These are phyloP conservation scores for Lippia alba DNA, from an alignment of 305 asterid genomes.

Conservation along the genomic window DNA sequence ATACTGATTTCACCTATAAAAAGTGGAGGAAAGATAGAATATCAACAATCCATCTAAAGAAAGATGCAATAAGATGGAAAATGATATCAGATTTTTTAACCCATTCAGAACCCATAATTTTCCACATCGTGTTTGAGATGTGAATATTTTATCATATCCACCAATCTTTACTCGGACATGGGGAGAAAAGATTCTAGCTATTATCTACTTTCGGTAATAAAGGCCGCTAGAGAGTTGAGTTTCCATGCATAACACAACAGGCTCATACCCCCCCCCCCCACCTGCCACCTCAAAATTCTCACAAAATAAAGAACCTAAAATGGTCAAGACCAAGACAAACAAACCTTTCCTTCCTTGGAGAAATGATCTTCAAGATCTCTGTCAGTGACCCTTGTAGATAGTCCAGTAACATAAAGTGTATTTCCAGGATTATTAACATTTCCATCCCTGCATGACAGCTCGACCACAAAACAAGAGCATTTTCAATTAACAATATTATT, in stretches of 20 bases:
- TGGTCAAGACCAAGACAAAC: constrained; percentile 20
- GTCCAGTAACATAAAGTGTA: constrained; percentile 91
- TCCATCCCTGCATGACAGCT: constrained; percentile 48
- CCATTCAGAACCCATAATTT: constrained; percentile 8
- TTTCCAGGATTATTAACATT: constrained; percentile 67
- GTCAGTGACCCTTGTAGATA: constrained; percentile 88
- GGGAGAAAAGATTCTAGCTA: not conserved
- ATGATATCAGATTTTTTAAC: not conserved
- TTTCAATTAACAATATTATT: constrained; percentile 1
- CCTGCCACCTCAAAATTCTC: constrained; percentile 6
- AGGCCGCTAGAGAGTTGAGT: not conserved
- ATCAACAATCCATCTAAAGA: constrained; percentile 26
- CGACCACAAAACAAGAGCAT: constrained; percentile 29
- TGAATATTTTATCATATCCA: not conserved
- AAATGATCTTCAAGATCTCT: constrained; percentile 97
- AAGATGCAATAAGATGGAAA: constrained; percentile 6
- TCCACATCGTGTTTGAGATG: not conserved
- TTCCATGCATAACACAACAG: not conserved
- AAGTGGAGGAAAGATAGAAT: constrained; percentile 18
- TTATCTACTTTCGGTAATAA: not conserved
- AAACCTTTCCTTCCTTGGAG: constrained; percentile 94
- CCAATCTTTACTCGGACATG: not conserved
- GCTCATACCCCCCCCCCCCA: not conserved
- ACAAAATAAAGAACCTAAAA: not conserved
- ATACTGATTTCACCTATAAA: constrained; percentile 80